Percentiles rank a stretch among this genome's conserved stretches.
phyloP scores from a whole-genome alignment of 2,329 filamentous ascomycete genomes.

The Pyricularia grisea region DNA sequence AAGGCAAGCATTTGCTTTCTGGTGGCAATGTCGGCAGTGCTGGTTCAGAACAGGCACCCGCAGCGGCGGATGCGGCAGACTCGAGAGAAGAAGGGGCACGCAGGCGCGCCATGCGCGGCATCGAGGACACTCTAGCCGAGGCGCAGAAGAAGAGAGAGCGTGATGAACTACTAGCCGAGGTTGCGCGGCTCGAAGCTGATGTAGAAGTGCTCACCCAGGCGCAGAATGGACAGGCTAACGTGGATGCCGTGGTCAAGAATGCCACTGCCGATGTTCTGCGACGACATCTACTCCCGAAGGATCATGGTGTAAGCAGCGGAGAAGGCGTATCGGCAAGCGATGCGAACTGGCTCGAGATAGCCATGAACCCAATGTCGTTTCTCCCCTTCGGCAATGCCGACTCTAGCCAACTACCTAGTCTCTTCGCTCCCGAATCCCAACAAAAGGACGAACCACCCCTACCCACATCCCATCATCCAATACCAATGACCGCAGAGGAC shows the following conservation, averaged over 20 bases:
- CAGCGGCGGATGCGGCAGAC: not conserved
- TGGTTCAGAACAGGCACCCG: not conserved
- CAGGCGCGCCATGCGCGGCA: slow-evolving; percentile 25
- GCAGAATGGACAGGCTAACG: slow-evolving; percentile 16
- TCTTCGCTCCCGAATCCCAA: slow-evolving; percentile 13
- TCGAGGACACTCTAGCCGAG: slow-evolving; percentile 31
- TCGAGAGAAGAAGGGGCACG: slow-evolving; percentile 1
- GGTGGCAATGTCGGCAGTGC: not conserved
- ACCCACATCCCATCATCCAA: slow-evolving; percentile 54
- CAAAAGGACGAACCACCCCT: slow-evolving; percentile 24
- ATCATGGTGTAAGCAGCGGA: slow-evolving; percentile 11
- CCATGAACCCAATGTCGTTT: slow-evolving; percentile 40
- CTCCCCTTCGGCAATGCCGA: slow-evolving; percentile 37
- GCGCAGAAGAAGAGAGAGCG: slow-evolving; percentile 40
- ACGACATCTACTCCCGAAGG: slow-evolving; percentile 29
- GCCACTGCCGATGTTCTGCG: slow-evolving; percentile 30
- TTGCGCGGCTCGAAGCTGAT: slow-evolving; percentile 48
- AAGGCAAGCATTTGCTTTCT: not conserved
- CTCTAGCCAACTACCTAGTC: slow-evolving; percentile 12
- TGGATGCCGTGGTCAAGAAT: slow-evolving; percentile 14
- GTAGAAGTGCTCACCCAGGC: slow-evolving; percentile 47
- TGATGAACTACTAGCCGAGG: slow-evolving; percentile 43
- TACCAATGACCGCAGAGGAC: slow-evolving; percentile 51
- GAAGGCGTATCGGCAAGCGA: slow-evolving; percentile 14
- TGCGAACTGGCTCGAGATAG: slow-evolving; percentile 35